A percentile compares a stretch with the other conserved stretches of the same genome.
These are phyloP conservation scores for Malus sylvestris DNA, from an alignment of 306 rosid species.

Conservation along the genomic window DNA sequence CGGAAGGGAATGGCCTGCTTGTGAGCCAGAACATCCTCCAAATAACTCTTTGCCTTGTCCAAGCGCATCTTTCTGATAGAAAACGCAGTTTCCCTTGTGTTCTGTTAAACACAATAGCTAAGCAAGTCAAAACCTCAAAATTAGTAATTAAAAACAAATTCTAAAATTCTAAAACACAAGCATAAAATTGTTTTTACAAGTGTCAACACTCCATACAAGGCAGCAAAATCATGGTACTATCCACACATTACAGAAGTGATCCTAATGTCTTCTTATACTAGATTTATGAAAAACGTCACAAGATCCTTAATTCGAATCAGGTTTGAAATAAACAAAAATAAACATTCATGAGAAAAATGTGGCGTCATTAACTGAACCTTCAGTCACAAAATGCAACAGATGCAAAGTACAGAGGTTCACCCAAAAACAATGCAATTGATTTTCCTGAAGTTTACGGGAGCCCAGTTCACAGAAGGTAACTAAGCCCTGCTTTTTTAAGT, in stretches of 20 bases:
- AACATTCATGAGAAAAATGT: slow-evolving; percentile 8
- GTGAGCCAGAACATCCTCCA: slow-evolving; percentile 90
- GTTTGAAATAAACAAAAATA: background rate
- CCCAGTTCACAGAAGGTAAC: slow-evolving; percentile 36
- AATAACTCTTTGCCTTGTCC: slow-evolving; percentile 71
- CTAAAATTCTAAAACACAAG: background rate
- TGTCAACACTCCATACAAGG: background rate
- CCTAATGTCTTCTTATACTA: background rate
- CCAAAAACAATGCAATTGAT: slow-evolving; percentile 52
- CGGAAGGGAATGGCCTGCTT: slow-evolving; percentile 94
- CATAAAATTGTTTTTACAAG: background rate
- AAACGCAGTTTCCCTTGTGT: slow-evolving; percentile 74
- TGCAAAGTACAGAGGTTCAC: slow-evolving; percentile 50
- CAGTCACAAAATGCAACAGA: slow-evolving; percentile 21
- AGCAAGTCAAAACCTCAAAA: background rate
- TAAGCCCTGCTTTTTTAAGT: slow-evolving; percentile 36
- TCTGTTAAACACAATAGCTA: slow-evolving; percentile 21
- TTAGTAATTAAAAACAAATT: background rate
- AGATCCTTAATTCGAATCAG: background rate
- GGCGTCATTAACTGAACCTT: slow-evolving; percentile 68
- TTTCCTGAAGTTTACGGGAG: slow-evolving; percentile 52
- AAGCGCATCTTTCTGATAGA: slow-evolving; percentile 74
- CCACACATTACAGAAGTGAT: too few species aligned
- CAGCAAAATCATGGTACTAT: background rate
- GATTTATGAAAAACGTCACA: too few species aligned